A percentile compares a stretch with the other conserved stretches of the same genome.
Evolutionary conservation across 2,329 filamentous ascomycete genomes (phyloP).

Genomic region (Colletotrichum kahawae): DNA sequence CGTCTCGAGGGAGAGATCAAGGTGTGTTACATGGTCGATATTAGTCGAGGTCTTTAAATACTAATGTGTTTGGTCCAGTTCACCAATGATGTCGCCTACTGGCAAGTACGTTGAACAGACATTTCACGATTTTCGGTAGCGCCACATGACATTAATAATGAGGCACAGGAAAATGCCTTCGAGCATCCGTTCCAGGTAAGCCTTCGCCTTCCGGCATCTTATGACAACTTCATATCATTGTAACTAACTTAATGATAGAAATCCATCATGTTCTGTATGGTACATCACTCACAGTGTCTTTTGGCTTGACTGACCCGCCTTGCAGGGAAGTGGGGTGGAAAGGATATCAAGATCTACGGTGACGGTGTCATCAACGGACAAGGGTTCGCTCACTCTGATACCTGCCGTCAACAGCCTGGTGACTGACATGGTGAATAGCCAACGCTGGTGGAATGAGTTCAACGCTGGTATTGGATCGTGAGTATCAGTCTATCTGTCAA

Average conservation of each 20-base stretch:
- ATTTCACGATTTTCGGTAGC: background rate
- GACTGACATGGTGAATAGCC: slow-evolving; percentile 21
- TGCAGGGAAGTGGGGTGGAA: slow-evolving; percentile 65
- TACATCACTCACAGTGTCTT: fast-evolving
- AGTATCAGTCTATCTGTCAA: background rate
- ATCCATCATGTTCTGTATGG: slow-evolving; percentile 57
- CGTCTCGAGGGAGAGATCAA: slow-evolving; percentile 62
- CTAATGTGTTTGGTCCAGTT: slow-evolving; percentile 29
- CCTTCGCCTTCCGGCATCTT: background rate
- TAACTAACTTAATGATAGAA: slow-evolving; percentile 27
- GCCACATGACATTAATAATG: background rate
- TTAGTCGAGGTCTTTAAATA: background rate
- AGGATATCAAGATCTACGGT: slow-evolving; percentile 66
- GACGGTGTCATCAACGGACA: slow-evolving; percentile 63
- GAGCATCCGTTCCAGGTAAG: slow-evolving; percentile 41
- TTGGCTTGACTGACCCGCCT: background rate
- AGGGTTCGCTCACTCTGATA: slow-evolving; percentile 27
- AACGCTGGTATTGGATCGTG: slow-evolving; percentile 30
- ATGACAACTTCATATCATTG: background rate
- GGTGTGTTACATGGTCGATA: background rate
- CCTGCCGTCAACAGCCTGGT: background rate
- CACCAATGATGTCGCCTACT: slow-evolving; percentile 48
- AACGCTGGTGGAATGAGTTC: slow-evolving; percentile 49
- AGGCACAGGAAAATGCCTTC: slow-evolving; percentile 39
- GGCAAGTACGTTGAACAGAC: slow-evolving; percentile 29